These are phyloP conservation scores for Lepidium aucheri DNA, from an alignment of 345 rosid species.

Conservation along the genomic window DNA sequence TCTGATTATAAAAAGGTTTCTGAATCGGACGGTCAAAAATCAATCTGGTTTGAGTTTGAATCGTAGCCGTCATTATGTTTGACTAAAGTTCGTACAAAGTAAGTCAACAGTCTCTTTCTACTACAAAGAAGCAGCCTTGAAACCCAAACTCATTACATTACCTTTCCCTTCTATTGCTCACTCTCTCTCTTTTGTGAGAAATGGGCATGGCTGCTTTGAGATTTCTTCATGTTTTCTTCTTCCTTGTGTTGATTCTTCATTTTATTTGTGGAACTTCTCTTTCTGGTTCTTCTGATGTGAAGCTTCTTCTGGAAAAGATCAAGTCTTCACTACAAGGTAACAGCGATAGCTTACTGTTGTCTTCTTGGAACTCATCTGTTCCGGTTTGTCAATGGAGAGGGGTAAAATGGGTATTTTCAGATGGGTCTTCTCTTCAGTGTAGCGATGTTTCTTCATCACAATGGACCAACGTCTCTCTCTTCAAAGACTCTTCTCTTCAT, in stretches of 20 bases:
- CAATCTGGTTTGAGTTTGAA: neutral
- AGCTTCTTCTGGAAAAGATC: conserved; percentile 63
- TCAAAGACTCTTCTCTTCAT: conserved; percentile 66
- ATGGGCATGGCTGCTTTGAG: conserved; percentile 47
- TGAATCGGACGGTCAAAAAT: conserved; percentile 2
- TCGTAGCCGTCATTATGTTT: conserved; percentile 37
- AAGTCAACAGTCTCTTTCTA: conserved; percentile 42
- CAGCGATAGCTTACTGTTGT: conserved; percentile 66
- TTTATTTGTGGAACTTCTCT: conserved; percentile 6
- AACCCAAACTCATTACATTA: conserved; percentile 16
- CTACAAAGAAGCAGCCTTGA: conserved; percentile 30
- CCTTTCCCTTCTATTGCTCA: conserved; percentile 7
- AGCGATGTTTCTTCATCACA: conserved; percentile 52
- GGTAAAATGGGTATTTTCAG: conserved; percentile 79
- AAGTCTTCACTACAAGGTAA: conserved; percentile 75
- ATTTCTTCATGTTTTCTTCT: conserved; percentile 34
- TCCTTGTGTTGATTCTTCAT: conserved; percentile 1
- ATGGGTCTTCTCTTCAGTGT: conserved; percentile 57
- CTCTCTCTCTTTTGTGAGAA: neutral
- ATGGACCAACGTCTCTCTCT: conserved; percentile 62
- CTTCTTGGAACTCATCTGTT: conserved; percentile 85
- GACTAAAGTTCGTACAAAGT: conserved; percentile 26
- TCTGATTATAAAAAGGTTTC: conserved; percentile 1
- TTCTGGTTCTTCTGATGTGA: conserved; percentile 48
- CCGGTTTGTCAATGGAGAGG: conserved; percentile 98